Conservation (phyloP, 2,329 filamentous ascomycete genomes). For the Fusarium agapanthi region DNA sequence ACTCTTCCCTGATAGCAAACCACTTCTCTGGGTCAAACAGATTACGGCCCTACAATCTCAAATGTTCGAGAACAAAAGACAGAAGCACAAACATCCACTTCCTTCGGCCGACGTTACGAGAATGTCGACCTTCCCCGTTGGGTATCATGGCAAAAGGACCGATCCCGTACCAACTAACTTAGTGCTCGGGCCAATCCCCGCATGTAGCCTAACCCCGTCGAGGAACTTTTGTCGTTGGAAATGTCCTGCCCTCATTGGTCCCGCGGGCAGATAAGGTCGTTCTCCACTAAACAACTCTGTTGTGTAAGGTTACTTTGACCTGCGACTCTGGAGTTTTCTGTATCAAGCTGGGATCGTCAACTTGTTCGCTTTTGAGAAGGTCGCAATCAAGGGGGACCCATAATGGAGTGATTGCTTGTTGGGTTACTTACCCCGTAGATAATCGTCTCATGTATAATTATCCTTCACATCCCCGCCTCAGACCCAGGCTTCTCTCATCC, state of each 20-base stretch:
- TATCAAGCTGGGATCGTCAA: constrained; percentile 18
- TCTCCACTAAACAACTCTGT: constrained; percentile 21
- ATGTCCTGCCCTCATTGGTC: neutral
- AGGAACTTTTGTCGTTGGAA: constrained; percentile 24
- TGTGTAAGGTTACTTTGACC: neutral
- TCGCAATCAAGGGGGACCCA: neutral
- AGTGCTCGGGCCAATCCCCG: constrained; percentile 30
- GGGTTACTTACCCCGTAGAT: neutral
- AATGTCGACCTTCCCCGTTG: constrained; percentile 26
- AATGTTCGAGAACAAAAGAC: neutral
- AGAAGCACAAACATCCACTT: neutral
- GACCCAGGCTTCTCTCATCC: neutral
- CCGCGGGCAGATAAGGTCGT: constrained; percentile 14
- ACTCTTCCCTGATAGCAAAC: neutral
- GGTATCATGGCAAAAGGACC: constrained; percentile 30
- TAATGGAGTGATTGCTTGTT: neutral
- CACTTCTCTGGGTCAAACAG: neutral
- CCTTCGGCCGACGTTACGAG: constrained; percentile 11
- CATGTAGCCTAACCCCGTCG: constrained; percentile 8
- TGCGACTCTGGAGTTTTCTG: neutral
- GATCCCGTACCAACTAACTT: constrained; percentile 5
- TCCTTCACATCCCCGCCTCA: constrained; percentile 2
- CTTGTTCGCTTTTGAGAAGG: neutral
- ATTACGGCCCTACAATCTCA: accelerated
- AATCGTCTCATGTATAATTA: constrained; percentile 22